Base-by-base conservation (phyloP, 495 filamentous ascomycete species). In the Penicillium verhagenii region DNA sequence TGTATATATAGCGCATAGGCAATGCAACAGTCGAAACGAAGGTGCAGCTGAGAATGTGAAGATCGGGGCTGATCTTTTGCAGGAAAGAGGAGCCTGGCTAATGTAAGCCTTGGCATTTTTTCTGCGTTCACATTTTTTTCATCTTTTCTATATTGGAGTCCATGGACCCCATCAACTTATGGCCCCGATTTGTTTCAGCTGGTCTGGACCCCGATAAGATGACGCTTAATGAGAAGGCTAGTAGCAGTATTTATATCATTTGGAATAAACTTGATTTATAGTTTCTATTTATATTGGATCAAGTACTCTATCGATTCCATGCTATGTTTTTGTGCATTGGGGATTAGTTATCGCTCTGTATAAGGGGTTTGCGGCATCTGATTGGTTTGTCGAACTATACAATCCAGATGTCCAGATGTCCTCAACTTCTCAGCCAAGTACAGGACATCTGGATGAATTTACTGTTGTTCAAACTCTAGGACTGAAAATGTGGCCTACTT, bases 41-140 rank as follows among this genome's bases (percentile, higher is more conserved):
- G 29, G 28, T 61, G 54, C 47, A 56, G 48, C 31, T 25, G 46
- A 52, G 33, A 56, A 47, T 3, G 47, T 31, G 56, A 57, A 59
- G 60, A 58, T 58, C 16, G 50, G 40, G 53, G 56, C 47, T 65
- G 56, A 63, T 64, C 63, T 50, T 64, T 55, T 61, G 49, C 54
- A 49, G 47, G 9, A 14, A 50, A 42, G 38, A 38, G 26, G 46
- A 39, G 38, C 54, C 40, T 61, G 37, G 63, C 57, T 66, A 58
- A 66, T 49, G 50, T 64, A 66, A 66, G 63, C 60, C 60, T 64
- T 58, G 58, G 54, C 57, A 57, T 60, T 58, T 58, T 61, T 61
- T 50, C 29, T 31, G 38, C 28, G 29, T 58, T 55, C 59, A 58
- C 60, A 40, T 31, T 50, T 58, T 48, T 53, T 54, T 33, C 14